phyloP scores from a whole-genome alignment of 2,329 filamentous ascomycete species.

The Fusarium humuli region DNA sequence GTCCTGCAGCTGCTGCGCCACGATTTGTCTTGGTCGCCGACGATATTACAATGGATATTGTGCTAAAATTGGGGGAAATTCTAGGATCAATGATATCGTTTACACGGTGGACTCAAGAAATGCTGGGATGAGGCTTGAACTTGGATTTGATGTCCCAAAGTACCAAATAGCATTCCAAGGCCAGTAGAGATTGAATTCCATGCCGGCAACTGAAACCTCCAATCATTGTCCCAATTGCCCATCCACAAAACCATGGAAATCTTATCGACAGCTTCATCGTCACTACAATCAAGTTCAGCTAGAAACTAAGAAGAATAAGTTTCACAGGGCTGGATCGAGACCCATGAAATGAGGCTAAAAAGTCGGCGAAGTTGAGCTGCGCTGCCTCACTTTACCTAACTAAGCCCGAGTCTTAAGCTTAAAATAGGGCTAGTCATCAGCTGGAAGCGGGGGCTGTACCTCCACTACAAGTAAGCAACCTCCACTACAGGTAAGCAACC shows the following conservation, averaged over 20 bases:
- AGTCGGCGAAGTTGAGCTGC: not conserved
- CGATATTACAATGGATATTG: not conserved
- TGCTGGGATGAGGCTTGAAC: not conserved
- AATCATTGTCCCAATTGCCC: not conserved
- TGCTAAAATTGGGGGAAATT: not conserved
- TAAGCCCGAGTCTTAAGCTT: constrained; percentile 27
- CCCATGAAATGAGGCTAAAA: not conserved
- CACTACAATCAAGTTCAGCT: not conserved
- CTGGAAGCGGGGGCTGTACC: constrained; percentile 22
- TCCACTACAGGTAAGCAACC: not conserved
- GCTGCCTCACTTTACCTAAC: constrained; percentile 9
- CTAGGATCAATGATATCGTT: not conserved
- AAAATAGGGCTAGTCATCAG: constrained; percentile 33
- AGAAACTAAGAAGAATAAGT: not conserved
- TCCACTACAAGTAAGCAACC: not conserved
- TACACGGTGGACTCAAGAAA: not conserved
- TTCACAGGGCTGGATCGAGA: constrained; percentile 7
- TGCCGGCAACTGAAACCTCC: not conserved
- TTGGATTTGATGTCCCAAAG: not conserved
- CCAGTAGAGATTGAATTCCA: not conserved
- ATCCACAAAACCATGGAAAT: constrained; percentile 4
- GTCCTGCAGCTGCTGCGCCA: constrained; percentile 4
- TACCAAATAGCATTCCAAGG: not conserved
- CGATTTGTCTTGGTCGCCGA: not conserved
- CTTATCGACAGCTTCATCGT: not conserved